phyloP scores from a whole-genome alignment of 2,329 filamentous ascomycete genomes.

The Tolypocladium nubicola region DNA sequence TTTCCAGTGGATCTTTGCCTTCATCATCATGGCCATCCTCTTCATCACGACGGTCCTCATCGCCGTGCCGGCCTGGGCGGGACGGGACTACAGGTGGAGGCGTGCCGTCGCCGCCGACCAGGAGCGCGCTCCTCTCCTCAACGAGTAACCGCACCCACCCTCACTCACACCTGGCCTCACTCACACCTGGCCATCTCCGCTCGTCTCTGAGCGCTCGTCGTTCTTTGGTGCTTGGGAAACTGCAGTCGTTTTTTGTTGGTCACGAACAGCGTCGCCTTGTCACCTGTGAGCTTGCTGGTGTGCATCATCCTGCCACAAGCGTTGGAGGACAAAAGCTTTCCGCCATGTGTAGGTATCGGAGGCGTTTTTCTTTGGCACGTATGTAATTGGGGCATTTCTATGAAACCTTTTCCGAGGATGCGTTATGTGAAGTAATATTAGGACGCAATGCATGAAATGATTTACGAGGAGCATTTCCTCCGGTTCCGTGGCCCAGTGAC shows the following conservation, averaged over 20 bases:
- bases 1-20: slow-evolving; percentile 89
- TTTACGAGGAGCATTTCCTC: neutral
- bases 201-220: neutral
- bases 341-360: neutral
- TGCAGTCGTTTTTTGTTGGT: neutral
- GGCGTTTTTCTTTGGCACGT: neutral
- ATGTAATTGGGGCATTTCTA: neutral
- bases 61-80: slow-evolving; percentile 53
- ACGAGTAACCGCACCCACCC: slow-evolving; percentile 21
- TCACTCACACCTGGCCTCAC: neutral
- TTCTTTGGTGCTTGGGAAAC: neutral
- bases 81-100: slow-evolving; percentile 43
- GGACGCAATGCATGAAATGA: neutral
- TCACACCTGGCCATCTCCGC: neutral
- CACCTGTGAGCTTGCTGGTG: neutral
- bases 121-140: slow-evolving; percentile 52
- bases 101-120: slow-evolving; percentile 32
- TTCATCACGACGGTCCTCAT: slow-evolving; percentile 58
- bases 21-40: slow-evolving; percentile 67
- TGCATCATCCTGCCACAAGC: neutral
- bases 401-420: neutral
- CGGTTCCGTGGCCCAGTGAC: neutral
- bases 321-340: neutral
- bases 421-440: neutral
- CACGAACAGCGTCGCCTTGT: neutral